phyloP scores from a whole-genome alignment of 139 green algal species.

The Ettlia oleoabundans region DNA sequence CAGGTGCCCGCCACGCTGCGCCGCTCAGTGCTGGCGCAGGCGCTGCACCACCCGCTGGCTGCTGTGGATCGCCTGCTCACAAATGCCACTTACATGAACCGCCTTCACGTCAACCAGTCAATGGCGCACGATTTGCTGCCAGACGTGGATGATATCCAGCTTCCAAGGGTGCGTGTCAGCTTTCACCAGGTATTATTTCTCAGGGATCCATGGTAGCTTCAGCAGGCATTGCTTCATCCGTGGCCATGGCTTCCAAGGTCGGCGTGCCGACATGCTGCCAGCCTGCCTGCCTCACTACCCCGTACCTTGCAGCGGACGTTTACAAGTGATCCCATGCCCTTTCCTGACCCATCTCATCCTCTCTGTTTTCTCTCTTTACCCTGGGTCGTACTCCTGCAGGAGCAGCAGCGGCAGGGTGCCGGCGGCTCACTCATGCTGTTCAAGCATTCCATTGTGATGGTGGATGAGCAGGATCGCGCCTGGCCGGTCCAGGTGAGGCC shows the following conservation, averaged over 20 bases:
- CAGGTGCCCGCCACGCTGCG: conserved; percentile 16
- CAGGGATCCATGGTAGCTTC: not conserved
- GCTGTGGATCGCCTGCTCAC: conserved; percentile 25
- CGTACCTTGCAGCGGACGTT: no score
- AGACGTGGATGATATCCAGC: conserved; percentile 1
- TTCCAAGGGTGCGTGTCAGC: no score
- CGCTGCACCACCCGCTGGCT: conserved; percentile 11
- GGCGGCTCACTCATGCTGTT: conserved; percentile 22
- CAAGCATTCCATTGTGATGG: conserved; percentile 33
- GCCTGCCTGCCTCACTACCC: no score
- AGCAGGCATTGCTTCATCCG: not conserved
- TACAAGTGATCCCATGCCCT: no score
- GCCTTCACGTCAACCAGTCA: conserved; percentile 26
- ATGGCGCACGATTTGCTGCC: conserved; percentile 33
- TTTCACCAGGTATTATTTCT: no score
- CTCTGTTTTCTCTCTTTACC: no score
- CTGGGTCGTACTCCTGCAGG: not conserved
- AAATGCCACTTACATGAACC: conserved; percentile 34
- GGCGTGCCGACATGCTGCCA: no score
- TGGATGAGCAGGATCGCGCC: conserved; percentile 29
- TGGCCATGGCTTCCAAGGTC: no score
- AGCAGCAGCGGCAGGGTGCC: conserved; percentile 7
- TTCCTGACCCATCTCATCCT: no score
- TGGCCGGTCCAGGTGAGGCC: conserved; percentile 36
- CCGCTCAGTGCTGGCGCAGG: not conserved